Evolutionary conservation across 192 early-diverging fungal species (phyloP), one percentile per base, ranked within the genome.

Genomic region (Mortierella antarctica): DNA sequence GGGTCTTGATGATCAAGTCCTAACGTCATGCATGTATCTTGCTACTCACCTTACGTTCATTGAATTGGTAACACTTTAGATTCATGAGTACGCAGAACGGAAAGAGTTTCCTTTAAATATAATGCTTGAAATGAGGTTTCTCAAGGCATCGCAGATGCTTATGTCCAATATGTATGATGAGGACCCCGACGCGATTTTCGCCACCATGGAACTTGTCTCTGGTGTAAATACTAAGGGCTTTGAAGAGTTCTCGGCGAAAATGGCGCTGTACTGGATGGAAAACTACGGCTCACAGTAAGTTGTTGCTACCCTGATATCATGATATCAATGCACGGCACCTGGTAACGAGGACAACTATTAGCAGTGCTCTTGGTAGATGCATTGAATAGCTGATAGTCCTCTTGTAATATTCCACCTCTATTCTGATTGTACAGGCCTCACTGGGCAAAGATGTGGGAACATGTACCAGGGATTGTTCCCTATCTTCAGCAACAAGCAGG

Each of bases 391-490:
- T 41, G 44, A 65, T 53, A 40, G 17, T 17, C 50, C 6, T 31
- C 20, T 51, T 52, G 17, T 51, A 1, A 21, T 62, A 17, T 52
- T 50, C 6, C 23, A 4, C 49, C 48, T n/a, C 12, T 55, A 55
- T 59, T 6, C 3, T 31, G 6, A 7, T 1, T 10, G 5, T 53
- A 8, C 59, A 71, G 70, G 45, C 70, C 73, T 7, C 82, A 83
- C 53, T 83, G 82, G 78, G 83, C 73, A 1, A 84, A 84, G 67
- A 46, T 60, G 48, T 84, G 83, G 78, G 78, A 84, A 46, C 17
- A 69, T 65, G 39, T 84, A 10, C 83, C 83, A 7, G 70, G 67
- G 2, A 84, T 84, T 64, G 79, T 64, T 0, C 68, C 69, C 5
- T 70, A 82, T 21, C 57, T 84, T 15, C 68, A 51, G 42, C 20